Conservation (phyloP, 768 basidiomycete species). For the Cystoderma amianthinum region DNA sequence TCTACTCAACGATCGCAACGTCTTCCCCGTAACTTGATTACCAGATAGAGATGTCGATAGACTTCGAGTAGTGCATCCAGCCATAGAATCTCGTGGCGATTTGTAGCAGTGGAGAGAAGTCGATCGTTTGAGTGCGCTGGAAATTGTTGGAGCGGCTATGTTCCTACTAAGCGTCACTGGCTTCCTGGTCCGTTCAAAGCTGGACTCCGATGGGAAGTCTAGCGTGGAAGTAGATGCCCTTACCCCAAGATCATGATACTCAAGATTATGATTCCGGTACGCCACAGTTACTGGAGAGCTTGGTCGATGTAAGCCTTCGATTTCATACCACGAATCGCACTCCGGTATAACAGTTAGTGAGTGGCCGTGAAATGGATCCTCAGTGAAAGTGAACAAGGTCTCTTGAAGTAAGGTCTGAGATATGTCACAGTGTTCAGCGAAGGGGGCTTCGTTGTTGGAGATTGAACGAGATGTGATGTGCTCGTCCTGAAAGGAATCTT, state of each 20-base stretch:
- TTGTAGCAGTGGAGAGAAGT: neutral
- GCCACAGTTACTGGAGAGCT: neutral
- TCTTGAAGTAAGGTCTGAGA: conserved; percentile 14
- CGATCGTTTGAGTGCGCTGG: conserved; percentile 13
- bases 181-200: neutral
- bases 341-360: conserved; percentile 12
- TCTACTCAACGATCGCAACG: neutral
- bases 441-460: neutral
- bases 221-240: neutral
- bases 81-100: neutral
- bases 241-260: neutral
- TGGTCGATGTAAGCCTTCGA: conserved; percentile 1
- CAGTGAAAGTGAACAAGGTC: conserved; percentile 11
- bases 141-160: conserved; percentile 14
- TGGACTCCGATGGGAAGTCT: too few relatives aligned
- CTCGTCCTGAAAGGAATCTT: neutral
- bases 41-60: neutral
- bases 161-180: conserved; percentile 4
- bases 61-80: neutral
- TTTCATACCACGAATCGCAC: conserved; percentile 13
- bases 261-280: neutral
- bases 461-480: neutral
- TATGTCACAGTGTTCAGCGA: conserved; percentile 1
- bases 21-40: too few relatives aligned
- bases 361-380: conserved; percentile 13